A percentile compares a stretch with the other conserved stretches of the same genome.
Evolutionary conservation across 768 basidiomycete genomes (phyloP).

Genomic region (Pleurotus salmoneostramineus): DNA sequence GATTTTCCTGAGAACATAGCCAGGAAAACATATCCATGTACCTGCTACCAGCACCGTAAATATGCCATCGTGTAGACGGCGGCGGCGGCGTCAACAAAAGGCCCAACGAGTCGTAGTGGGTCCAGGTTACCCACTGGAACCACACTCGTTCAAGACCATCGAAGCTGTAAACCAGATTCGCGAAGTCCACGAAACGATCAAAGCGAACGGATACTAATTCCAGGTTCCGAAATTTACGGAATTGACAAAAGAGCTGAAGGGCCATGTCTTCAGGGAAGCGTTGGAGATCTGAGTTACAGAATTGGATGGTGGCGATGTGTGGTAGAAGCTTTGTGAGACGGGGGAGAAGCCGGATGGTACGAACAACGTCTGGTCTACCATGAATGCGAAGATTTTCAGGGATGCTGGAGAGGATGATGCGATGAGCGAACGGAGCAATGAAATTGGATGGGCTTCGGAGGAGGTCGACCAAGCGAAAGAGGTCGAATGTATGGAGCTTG

Average conservation of each 20-base stretch:
- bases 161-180: background rate
- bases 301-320: background rate
- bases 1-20: background rate
- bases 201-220: conserved; percentile 2
- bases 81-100: background rate
- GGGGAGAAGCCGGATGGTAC: background rate
- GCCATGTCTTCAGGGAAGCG: conserved; percentile 1
- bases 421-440: conserved; percentile 4
- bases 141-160: background rate
- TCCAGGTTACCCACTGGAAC: background rate
- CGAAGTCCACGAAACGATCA: conserved; percentile 2
- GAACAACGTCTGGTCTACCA: conserved; percentile 1
- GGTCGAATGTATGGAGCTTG: background rate
- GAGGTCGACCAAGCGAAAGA: conserved; percentile 1
- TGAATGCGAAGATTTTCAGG: background rate
- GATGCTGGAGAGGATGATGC: background rate
- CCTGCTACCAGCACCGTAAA: background rate
- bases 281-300: conserved; percentile 2
- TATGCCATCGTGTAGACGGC: background rate
- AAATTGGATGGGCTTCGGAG: background rate
- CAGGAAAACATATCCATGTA: background rate
- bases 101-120: background rate
- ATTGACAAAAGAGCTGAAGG: background rate
- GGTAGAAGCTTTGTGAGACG: background rate
- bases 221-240: background rate